Conservation (phyloP, 768 basidiomycete species). For the Leccinum sublutescens region DNA sequence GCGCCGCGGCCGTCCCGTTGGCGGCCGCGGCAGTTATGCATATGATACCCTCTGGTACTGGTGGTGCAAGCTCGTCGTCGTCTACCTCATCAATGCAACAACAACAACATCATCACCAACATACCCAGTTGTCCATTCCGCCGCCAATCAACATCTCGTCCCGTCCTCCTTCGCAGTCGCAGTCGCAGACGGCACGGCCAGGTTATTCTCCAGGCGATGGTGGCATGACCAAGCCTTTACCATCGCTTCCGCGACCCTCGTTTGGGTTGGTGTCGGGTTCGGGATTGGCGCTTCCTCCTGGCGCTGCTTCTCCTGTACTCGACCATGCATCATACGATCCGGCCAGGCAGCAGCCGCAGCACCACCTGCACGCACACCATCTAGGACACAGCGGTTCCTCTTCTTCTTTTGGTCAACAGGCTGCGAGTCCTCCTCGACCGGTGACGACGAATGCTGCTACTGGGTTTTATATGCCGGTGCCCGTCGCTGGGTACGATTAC, state of each 20-base stretch:
- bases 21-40: background rate
- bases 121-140: background rate
- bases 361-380: background rate
- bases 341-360: background rate
- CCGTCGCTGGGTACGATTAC: background rate
- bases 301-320: background rate
- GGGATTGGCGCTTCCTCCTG: background rate
- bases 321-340: background rate
- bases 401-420: background rate
- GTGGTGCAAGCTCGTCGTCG: background rate
- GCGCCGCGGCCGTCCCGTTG: background rate
- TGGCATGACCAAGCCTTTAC: background rate
- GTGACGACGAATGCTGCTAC: background rate
- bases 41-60: background rate
- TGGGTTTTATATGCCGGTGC: background rate
- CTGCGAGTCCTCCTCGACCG: background rate
- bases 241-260: background rate
- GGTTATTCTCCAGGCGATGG: background rate
- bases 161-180: constrained; percentile 5
- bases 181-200: background rate
- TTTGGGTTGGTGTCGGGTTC: background rate
- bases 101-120: background rate
- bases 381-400: background rate
- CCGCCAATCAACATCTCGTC: constrained; percentile 16
- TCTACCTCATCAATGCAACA: background rate